phyloP scores from a whole-genome alignment of 2,329 filamentous ascomycete species.

The Exophiala phaeomuriformis region DNA sequence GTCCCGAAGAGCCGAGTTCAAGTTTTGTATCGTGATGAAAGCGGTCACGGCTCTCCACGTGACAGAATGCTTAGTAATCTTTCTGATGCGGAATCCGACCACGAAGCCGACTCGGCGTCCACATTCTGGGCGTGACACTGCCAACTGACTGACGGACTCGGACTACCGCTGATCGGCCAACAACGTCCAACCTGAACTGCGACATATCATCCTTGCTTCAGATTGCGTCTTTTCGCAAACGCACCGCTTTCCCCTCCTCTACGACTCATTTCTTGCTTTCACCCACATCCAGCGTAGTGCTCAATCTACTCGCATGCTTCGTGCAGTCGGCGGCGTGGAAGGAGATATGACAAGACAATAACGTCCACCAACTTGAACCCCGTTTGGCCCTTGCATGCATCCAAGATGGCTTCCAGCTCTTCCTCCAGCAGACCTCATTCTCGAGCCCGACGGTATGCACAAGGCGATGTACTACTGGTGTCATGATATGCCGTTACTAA shows the following conservation, averaged over 20 bases:
- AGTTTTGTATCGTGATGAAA: too few relatives aligned
- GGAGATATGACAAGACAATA: conserved; percentile 1
- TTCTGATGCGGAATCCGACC: too few relatives aligned
- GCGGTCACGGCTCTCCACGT: too few relatives aligned
- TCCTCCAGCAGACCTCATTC: conserved; percentile 20
- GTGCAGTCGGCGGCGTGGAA: background rate
- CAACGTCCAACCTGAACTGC: background rate
- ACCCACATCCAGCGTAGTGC: background rate
- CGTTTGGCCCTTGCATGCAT: conserved; percentile 1
- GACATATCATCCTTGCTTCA: background rate
- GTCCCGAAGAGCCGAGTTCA: too few relatives aligned
- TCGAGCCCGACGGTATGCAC: conserved; percentile 43
- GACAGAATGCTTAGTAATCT: too few relatives aligned
- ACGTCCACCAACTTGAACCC: background rate
- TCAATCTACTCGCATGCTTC: background rate
- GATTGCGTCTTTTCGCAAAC: background rate
- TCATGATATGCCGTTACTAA: background rate
- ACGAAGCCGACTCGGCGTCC: too few relatives aligned
- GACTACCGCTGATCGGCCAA: too few relatives aligned
- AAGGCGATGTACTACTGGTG: conserved; percentile 49
- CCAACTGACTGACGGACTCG: too few relatives aligned
- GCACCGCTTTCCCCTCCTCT: background rate
- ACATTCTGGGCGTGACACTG: background rate
- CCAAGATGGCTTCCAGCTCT: conserved; percentile 9
- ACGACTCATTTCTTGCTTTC: background rate